Base-by-base conservation (phyloP, 1,284 basidiomycete species). In the Wallemia hederae region DNA sequence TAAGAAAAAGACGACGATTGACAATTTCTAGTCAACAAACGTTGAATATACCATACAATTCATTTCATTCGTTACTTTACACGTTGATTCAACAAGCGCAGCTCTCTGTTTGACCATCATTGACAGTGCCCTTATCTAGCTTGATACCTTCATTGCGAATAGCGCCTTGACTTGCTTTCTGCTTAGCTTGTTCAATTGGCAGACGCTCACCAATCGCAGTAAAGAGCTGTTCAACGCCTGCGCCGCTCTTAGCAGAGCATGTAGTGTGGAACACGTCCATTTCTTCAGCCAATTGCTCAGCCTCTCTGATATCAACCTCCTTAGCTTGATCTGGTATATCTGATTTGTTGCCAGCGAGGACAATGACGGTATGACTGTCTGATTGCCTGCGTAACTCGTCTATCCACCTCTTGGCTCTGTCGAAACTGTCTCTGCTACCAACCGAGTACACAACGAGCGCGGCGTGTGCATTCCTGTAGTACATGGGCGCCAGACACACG, bases 381-480 rank as follows among this genome's bases (percentile, higher is more conserved):
- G 39, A 14, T n/a, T 49, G 39, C n/a, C 39, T 49, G 5, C n/a
- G 11, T 14, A 49, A n/a, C 22, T 49, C 39, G 14, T 49, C 39
- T 9, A 49, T 49, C 39, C 39, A 49, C n/a, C 22, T 49, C 14
- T 15, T n/a, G 5, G 39, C 39, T n/a, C 39, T 49, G 19, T 49
- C 39, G 39, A 49, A 22, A n/a, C 39, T 49, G 19, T 49, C 39
- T 22, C 22, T 49, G 39, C 14, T 15, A n/a, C 19, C 39, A n/a
- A 49, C 9, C 11, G 39, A 49, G 74, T 98, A 98, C 66, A 97
- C 80, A 63, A 97, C 78, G 60, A 98, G 80, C 25, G 94, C 92
- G 62, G 92, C 92, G 68, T 92, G 88, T 64, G 91, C 89, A 68
- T 91, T 91, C 70, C 94, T 82, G 77, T 97, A 97, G 76, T 98